A percentile compares a stretch with the other conserved stretches of the same genome.
These are phyloP conservation scores for Bisporella sp. DNA, from an alignment of 2,329 filamentous ascomycete genomes.

Conservation along the genomic window DNA sequence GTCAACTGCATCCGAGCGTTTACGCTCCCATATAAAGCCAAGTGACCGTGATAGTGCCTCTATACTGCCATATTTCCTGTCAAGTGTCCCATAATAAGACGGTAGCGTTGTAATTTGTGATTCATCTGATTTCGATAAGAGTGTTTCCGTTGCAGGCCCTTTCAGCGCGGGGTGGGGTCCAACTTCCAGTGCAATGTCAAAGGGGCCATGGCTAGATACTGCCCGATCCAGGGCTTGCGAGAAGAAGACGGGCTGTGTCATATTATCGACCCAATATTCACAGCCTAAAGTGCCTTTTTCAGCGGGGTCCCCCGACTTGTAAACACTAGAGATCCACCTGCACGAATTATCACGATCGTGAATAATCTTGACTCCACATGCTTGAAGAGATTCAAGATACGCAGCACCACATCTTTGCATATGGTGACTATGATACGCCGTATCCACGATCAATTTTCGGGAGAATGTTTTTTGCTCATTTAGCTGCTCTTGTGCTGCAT, in stretches of 20 bases:
- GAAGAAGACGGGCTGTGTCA: conserved; percentile 15
- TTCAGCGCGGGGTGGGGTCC: conserved; percentile 9
- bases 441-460: conserved; percentile 28
- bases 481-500: conserved; percentile 8
- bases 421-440: conserved; percentile 32
- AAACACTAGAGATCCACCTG: conserved; percentile 25
- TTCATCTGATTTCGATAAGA: background rate
- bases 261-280: conserved; percentile 26
- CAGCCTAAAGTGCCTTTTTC: background rate
- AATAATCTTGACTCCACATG: no score
- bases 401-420: conserved; percentile 13
- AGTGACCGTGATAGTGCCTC: conserved; percentile 7
- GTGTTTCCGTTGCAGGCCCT: conserved; percentile 2
- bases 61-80: background rate
- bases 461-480: conserved; percentile 20
- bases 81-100: no score
- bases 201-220: conserved; percentile 1
- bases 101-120: background rate
- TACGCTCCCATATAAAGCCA: conserved; percentile 7
- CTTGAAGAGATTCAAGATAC: no score
- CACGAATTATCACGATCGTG: conserved; percentile 9
- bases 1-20: conserved; percentile 19
- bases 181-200: conserved; percentile 13
- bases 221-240: conserved; percentile 25
- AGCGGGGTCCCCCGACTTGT: background rate